Evolutionary conservation across 1,284 basidiomycete species (phyloP).

Genomic region (Rhizoctonia solani): DNA sequence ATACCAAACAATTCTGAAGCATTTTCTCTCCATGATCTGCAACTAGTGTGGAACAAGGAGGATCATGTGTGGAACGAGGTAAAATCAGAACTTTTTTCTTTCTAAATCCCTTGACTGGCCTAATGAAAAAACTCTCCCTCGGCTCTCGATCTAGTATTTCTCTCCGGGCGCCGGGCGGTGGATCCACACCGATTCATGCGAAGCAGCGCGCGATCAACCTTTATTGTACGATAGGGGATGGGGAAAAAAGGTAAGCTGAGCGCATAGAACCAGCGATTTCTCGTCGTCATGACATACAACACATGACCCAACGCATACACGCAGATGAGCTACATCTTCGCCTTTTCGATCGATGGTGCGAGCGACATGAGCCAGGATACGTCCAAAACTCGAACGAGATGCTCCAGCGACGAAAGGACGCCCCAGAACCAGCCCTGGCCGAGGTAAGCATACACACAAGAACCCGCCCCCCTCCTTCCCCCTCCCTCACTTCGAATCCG

Average conservation of each 20-base stretch:
- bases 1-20: too few relatives aligned
- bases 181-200: constrained; percentile 54
- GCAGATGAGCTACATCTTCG: constrained; percentile 50
- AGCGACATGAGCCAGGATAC: constrained; percentile 52
- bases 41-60: constrained; percentile 46
- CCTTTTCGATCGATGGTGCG: constrained; percentile 48
- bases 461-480: too few relatives aligned
- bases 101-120: neutral
- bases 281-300: neutral
- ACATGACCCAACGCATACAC: neutral
- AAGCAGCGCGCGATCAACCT: constrained; percentile 49
- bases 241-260: constrained; percentile 47
- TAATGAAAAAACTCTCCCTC: too few relatives aligned
- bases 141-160: constrained; percentile 41
- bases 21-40: too few relatives aligned
- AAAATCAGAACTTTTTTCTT: constrained; percentile 40
- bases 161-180: constrained; percentile 46
- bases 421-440: constrained; percentile 44
- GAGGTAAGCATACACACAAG: constrained; percentile 44
- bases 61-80: constrained; percentile 56
- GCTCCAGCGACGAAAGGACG: constrained; percentile 39
- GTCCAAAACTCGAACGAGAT: constrained; percentile 37
- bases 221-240: constrained; percentile 52
- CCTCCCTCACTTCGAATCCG: too few relatives aligned
- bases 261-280: neutral